Conservation (phyloP, 208 protist species). For the Leishmania aethiopica region DNA sequence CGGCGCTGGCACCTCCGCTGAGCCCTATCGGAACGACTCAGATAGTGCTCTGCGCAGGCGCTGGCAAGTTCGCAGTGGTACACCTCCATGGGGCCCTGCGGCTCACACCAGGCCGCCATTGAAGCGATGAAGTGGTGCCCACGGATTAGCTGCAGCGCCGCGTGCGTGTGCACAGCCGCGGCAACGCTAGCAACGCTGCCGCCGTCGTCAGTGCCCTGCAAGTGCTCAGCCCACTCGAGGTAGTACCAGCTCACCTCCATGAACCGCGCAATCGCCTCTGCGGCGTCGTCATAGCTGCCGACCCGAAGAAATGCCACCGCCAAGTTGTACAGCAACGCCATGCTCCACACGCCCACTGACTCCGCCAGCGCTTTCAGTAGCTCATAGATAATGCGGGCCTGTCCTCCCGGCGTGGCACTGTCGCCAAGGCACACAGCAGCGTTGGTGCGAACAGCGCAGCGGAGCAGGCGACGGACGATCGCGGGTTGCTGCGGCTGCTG, state of each 20-base stretch:
- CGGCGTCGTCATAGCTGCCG: constrained; percentile 73
- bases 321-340: constrained; percentile 79
- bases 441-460: constrained; percentile 29
- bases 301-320: constrained; percentile 50
- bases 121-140: constrained; percentile 78
- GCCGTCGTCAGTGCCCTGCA: neutral
- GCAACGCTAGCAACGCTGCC: neutral
- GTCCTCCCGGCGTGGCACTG: constrained; percentile 14
- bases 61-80: constrained; percentile 81
- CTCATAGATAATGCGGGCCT: constrained; percentile 21
- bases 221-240: constrained; percentile 21
- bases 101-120: constrained; percentile 67
- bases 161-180: constrained; percentile 10
- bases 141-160: constrained; percentile 65
- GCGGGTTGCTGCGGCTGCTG: neutral
- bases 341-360: constrained; percentile 48
- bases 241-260: constrained; percentile 65
- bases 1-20: constrained; percentile 45
- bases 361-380: constrained; percentile 57
- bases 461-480: constrained; percentile 14
- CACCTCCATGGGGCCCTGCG: constrained; percentile 37
- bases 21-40: constrained; percentile 19
- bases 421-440: constrained; percentile 28
- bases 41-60: constrained; percentile 65
- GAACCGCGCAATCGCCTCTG: constrained; percentile 73